Base-by-base conservation (phyloP, 352 stramenopile species). In the Pythium rishiriense region DNA sequence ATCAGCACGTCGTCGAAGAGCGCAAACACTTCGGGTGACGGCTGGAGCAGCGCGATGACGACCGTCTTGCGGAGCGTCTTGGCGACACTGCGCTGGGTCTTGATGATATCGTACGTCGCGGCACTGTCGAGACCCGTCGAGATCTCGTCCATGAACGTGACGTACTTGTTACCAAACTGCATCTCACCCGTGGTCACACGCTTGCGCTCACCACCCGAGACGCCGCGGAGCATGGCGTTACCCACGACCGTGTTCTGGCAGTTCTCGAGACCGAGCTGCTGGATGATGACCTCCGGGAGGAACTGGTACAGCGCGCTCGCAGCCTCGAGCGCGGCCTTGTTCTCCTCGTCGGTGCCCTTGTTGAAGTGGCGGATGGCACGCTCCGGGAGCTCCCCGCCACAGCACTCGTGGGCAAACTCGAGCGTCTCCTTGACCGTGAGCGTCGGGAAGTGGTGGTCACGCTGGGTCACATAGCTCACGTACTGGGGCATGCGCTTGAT, bases 1-100 rank as follows among this genome's bases (percentile, higher is more conserved):
- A 98, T 48, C 24, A 98, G 80, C 14, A 98, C 69, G 58, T 98
- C 85, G 73, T 98, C 95, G 66, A 98, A 98, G 11, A 98, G 72
- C 28, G 76, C 81, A 45, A 96, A 94, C 7, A 96, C 90, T 74
- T 98, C 94, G 9, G 95, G 95, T 17, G 94, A 87, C 33, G 95
- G 94, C 74, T 98, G 79, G n/a, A 97, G 67, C 9, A 98, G 71
- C 4, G 87, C 87, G n/a, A 97, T 82, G 29, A 94, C 72, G 24
- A 78, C 60, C 4, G 80, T 89, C 49, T 76, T 73, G 51, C 74
- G 60, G 15, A 91, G 64, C 17, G 87, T 85, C 64, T 93, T 75
- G 2, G 83, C 94, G 42, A 87, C 64, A 37, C 63, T 76, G 9
- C 76, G 68, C 46, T 82, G 68, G 10, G 76, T 80, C 6, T 71